Evolutionary conservation across 495 filamentous ascomycete genomes (phyloP).

Genomic region (Penicillium daleae): DNA sequence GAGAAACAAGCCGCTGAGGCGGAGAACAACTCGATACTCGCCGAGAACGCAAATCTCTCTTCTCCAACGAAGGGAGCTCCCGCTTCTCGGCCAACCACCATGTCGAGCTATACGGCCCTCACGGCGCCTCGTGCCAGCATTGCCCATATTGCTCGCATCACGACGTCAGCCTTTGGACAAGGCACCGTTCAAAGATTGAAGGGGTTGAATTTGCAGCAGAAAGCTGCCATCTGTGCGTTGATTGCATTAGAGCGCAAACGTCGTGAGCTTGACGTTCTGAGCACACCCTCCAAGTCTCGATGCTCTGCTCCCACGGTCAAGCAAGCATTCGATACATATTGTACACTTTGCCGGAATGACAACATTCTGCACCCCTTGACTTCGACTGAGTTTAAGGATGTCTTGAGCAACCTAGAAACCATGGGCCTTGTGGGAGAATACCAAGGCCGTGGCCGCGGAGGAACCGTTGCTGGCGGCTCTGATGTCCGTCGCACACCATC

Average conservation of each 20-base stretch:
- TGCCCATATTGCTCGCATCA: slow-evolving; percentile 86
- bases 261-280: slow-evolving; percentile 40
- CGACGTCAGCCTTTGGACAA: slow-evolving; percentile 82
- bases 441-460: slow-evolving; percentile 72
- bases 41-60: slow-evolving; percentile 71
- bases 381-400: slow-evolving; percentile 88
- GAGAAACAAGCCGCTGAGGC: slow-evolving; percentile 38
- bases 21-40: slow-evolving; percentile 59
- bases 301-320: slow-evolving; percentile 72
- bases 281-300: slow-evolving; percentile 62
- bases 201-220: slow-evolving; percentile 92
- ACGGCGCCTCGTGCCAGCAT: slow-evolving; percentile 91
- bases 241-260: slow-evolving; percentile 73
- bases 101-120: slow-evolving; percentile 62
- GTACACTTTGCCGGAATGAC: slow-evolving; percentile 76
- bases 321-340: slow-evolving; percentile 78
- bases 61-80: slow-evolving; percentile 50
- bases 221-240: slow-evolving; percentile 87
- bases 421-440: slow-evolving; percentile 74
- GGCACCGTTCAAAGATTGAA: slow-evolving; percentile 81
- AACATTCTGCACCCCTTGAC: slow-evolving; percentile 84
- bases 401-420: slow-evolving; percentile 86
- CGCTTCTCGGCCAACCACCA: slow-evolving; percentile 36
- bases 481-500: slow-evolving; percentile 59
- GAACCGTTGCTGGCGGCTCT: slow-evolving; percentile 53